Base-by-base conservation (phyloP, 2,329 filamentous ascomycete genomes). In the Stagonosporopsis vannaccii region DNA sequence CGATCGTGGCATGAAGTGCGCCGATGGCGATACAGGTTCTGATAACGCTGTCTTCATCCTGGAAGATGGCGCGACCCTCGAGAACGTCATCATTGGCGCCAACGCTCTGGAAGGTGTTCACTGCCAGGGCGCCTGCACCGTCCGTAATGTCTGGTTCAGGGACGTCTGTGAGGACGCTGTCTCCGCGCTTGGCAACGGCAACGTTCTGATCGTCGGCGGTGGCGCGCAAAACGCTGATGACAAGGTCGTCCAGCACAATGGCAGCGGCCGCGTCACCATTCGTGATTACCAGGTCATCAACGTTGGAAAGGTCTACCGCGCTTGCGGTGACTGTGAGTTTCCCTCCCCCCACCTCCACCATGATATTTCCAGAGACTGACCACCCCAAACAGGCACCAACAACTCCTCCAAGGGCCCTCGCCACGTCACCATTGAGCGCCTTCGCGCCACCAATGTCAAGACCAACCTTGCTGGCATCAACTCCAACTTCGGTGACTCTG, bases 41-140 rank as follows among this genome's bases (percentile, higher is more conserved):
- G 11, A 66, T 0, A 70, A 80, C 40, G 79, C 81, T 35, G 80
- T 83, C 62, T 83, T 83, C 74, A 73, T 82, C 56, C 75, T 84
- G 33, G 70, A 79, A 60, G 68, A 76, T 20, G 81, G 81, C 13
- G 81, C 79, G 12, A 78, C 76, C n/a, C 71, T 84, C 30, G 78
- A 76, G 59, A 45, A 45, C 20, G 42, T 35, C 30, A 45, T 45
- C 19, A 45, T 84, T 49, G 81, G 81, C 6, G 72, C 75, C 30
- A 78, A 78, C 56, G 28, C 28, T 8, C 28, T 33, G 2, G 42
- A 67, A 0, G 80, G 79, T 53, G 75, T 82, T 26, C 80, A 82
- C 70, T 82, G 80, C 70, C 65, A 75, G 56, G 80, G 78, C 26
- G 69, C 75, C n/a, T 81, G 80, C 66, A 78, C 75, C 19, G 63